These are phyloP conservation scores for Fraxinus paxiana DNA, from an alignment of 305 asterid species.

Conservation along the genomic window DNA sequence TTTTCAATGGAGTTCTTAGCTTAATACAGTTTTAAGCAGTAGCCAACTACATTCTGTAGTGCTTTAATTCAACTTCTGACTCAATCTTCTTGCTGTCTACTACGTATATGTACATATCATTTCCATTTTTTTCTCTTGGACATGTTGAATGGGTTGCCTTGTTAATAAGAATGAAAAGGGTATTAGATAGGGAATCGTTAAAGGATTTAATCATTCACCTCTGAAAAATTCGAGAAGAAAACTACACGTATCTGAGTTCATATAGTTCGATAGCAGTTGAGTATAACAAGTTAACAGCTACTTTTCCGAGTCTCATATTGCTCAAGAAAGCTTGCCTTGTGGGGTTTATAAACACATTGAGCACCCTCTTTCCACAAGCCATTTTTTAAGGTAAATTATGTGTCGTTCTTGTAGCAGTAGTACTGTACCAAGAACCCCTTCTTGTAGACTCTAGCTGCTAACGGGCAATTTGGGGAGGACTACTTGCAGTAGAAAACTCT, in stretches of 20 bases:
- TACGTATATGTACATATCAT: not conserved
- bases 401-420: not conserved
- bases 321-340: not conserved
- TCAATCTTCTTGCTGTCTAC: not conserved
- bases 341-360: not conserved
- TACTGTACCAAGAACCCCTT: not conserved
- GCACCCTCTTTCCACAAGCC: not conserved
- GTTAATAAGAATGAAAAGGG: not conserved
- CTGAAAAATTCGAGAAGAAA: not conserved
- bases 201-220: not conserved
- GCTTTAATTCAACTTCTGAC: not conserved
- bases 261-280: not conserved
- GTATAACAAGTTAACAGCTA: not conserved
- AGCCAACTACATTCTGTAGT: not conserved
- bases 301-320: not conserved
- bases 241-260: not conserved
- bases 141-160: not conserved
- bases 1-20: not conserved
- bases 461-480: not conserved
- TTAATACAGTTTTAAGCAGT: not conserved
- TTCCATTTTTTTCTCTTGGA: not conserved
- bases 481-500: not conserved
- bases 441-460: not conserved
- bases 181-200: not conserved
- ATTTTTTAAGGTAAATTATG: not conserved